A percentile compares a stretch with the other conserved stretches of the same genome.
These are phyloP conservation scores for Silene coronaria DNA, from an alignment of 179 eudicot genomes.

Conservation along the genomic window DNA sequence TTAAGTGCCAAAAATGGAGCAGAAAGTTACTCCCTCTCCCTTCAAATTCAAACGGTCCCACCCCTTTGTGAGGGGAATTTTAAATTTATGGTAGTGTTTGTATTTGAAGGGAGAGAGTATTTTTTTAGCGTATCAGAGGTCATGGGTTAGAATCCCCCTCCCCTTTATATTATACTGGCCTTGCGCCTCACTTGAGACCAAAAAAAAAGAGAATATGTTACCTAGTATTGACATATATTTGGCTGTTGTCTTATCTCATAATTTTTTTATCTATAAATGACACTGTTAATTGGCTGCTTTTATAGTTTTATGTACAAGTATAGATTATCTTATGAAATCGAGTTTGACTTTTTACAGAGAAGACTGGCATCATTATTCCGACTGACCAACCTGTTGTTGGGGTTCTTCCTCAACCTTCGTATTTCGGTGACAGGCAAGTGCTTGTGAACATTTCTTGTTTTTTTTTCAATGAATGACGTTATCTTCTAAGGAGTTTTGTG, in stretches of 20 bases:
- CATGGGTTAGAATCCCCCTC: too few relatives aligned
- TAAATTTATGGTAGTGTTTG: too few relatives aligned
- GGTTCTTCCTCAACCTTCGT: conserved; percentile 72
- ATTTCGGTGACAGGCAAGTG: conserved; percentile 67
- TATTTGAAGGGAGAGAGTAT: too few relatives aligned
- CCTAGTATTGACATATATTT: background rate
- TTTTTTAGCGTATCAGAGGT: background rate
- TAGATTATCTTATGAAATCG: conserved; percentile 7
- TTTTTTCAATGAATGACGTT: background rate
- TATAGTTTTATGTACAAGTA: background rate
- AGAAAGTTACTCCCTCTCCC: background rate
- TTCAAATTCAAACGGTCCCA: too few relatives aligned
- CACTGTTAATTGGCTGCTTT: conserved; percentile 6
- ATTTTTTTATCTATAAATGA: background rate
- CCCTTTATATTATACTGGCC: too few relatives aligned
- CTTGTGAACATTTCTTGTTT: background rate
- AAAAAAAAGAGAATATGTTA: background rate
- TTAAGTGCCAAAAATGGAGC: background rate
- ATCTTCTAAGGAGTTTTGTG: background rate
- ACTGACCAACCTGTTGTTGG: conserved; percentile 64
- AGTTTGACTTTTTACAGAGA: conserved; percentile 52
- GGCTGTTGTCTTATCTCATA: background rate
- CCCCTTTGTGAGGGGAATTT: too few relatives aligned
- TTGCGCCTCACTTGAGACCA: too few relatives aligned
- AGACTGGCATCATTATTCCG: conserved; percentile 47